Evolutionary conservation across 805 yeast genomes (phyloP), one percentile per base, ranked within the genome.

Genomic region (Kuraishia ogatae): DNA sequence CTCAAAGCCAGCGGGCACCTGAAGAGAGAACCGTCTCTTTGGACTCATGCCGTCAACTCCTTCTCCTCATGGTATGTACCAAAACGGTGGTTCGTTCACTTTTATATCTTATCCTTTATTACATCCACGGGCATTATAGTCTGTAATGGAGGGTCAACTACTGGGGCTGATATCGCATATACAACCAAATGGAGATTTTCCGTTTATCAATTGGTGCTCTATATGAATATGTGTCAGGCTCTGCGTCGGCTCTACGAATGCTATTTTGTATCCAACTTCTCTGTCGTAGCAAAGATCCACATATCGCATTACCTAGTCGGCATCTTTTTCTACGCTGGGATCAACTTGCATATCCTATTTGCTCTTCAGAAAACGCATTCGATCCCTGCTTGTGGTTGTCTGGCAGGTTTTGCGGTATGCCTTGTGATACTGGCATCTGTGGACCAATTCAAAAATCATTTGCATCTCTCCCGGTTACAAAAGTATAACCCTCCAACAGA

Each of bases 241-340:
- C 19, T 69, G 2, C 69, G 91, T 62, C 70, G 94, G 57, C 57
- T 74, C 1, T 70, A 71, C 51, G 94, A 87, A 64, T 80, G 87
- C 49, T 56, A 71, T 2, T 71, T 60, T 53, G 72, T 87, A 21
- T 72, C 79, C 46, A 78, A 73, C 43, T 82, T 77, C 64, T 71
- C 78, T 2, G 50, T 65, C 1, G 62, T 62, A 1, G 75, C 90
- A 2, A 75, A 75, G 56, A 87, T 87, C 73, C 84, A 86, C 62
- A 61, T 85, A 43, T 71, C 81, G 1, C 94, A 87, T 67, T 87
- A 86, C 61, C 52, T 82, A 1, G 85, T 79, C 2, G 96, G 94
- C 0, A 39, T 85, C 2, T 71, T 75, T 60, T 86, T 82, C 62
- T 87, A 87, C 59, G 54, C 79, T 0, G 65, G 78, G 1, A 69